These are phyloP conservation scores for Umbelopsis sp. DNA, from an alignment of 192 early-diverging fungal genomes.

Conservation along the genomic window DNA sequence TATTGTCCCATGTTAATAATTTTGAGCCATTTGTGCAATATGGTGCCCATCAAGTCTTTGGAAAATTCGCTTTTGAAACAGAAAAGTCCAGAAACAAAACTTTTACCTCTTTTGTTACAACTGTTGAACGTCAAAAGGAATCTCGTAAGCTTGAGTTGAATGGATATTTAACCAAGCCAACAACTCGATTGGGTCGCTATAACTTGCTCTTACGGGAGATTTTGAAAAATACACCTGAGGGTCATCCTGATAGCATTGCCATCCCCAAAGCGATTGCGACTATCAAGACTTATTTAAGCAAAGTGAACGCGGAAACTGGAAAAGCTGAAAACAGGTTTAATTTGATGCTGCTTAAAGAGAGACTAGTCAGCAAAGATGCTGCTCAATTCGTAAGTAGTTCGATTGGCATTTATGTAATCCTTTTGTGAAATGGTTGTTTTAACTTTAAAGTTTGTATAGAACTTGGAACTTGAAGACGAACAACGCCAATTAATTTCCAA, in stretches of 20 bases:
- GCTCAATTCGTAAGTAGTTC: slow-evolving; percentile 23
- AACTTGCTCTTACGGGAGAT: slow-evolving; percentile 81
- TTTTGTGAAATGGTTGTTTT: slow-evolving; percentile 5
- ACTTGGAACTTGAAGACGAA: slow-evolving; percentile 75
- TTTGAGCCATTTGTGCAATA: slow-evolving; percentile 84
- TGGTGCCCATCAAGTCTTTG: slow-evolving; percentile 83
- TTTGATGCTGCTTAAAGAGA: slow-evolving; percentile 72
- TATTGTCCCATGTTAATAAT: slow-evolving; percentile 59
- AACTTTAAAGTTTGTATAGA: slow-evolving; percentile 46
- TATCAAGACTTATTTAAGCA: slow-evolving; percentile 75
- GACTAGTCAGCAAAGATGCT: slow-evolving; percentile 59
- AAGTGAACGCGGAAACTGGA: slow-evolving; percentile 88
- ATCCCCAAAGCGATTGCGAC: slow-evolving; percentile 71
- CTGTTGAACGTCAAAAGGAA: slow-evolving; percentile 80
- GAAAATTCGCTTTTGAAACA: slow-evolving; percentile 79
- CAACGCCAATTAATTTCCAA: slow-evolving; percentile 77
- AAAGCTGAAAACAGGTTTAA: slow-evolving; percentile 87
- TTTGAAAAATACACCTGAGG: slow-evolving; percentile 76
- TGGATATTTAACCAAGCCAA: slow-evolving; percentile 89
- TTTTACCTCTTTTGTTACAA: slow-evolving; percentile 79
- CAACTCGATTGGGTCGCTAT: slow-evolving; percentile 86
- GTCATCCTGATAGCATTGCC: slow-evolving; percentile 72
- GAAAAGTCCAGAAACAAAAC: slow-evolving; percentile 69
- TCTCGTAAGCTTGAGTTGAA: slow-evolving; percentile 75
- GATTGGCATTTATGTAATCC: slow-evolving; percentile 34